Base-by-base conservation (phyloP, 495 filamentous ascomycete species). In the Pyrenopolyporus hunteri region DNA sequence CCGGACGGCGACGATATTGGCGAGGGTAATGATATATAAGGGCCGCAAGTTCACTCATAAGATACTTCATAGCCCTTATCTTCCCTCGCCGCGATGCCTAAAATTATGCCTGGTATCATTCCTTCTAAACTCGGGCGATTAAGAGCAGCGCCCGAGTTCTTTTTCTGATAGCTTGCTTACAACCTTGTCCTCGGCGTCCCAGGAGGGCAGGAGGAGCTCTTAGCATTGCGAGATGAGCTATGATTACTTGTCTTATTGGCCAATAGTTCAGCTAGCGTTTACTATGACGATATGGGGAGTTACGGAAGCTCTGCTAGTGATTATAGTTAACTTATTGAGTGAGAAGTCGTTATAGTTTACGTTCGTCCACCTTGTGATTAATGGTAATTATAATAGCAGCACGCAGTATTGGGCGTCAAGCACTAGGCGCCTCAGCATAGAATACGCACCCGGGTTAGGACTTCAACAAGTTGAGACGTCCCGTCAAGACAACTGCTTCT, bases 21-120 rank as follows among this genome's bases (percentile, higher is more conserved):
- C n/a, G n/a, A n/a, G n/a, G n/a, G n/a, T n/a, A n/a, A 43, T 47
- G 48, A 36, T 58, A 64, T 64, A 64, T 64, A 64, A 64, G 39
- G n/a, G 48, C 37, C 50, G 16, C 26, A 42, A 29, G 42, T 14
- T 17, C 17, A 32, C 20, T 49, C 44, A 35, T 46, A 44, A 49
- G 44, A 59, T 43, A 31, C 35, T 53, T 42, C 23, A 6, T 49
- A 20, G 11, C 10, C 4, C 49, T 31, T 50, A n/a, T n/a, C n/a
- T n/a, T n/a, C n/a, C n/a, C n/a, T n/a, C n/a, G n/a, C n/a, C 9
- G 1, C 56, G 45, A 32, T n/a, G 23, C 52, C 35, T 39, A 8
- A 46, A 29, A 37, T 10, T 17, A 20, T 20, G 35, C 6, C 53
- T 35, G 40, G 39, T 17, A 22, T 48, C 42, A 35, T 56, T 37